phyloP scores from a whole-genome alignment of 371 early-diverging fungal species.

The Synchytrium microbalum region DNA sequence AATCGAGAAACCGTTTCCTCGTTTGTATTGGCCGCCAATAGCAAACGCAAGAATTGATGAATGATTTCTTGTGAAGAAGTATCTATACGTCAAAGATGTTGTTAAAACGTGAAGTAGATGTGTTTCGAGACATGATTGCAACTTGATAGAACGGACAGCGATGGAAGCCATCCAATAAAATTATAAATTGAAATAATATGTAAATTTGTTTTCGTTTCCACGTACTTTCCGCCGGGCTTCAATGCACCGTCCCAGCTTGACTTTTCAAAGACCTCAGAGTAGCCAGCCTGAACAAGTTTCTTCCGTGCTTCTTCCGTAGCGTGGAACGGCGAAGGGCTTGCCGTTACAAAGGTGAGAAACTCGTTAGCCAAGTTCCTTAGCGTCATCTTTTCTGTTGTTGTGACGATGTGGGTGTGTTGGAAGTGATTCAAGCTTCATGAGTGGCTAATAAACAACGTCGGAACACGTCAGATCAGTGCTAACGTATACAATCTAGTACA shows the following conservation, averaged over 20 bases:
- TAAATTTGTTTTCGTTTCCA: no score
- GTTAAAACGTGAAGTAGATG: background rate
- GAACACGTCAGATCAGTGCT: no score
- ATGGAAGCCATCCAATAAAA: no score
- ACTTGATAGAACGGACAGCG: no score
- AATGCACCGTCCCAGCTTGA: conserved; percentile 66
- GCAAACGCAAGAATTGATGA: conserved; percentile 88
- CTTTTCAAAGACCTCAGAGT: conserved; percentile 77
- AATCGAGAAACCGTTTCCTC: conserved; percentile 79
- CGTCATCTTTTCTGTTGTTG: no score
- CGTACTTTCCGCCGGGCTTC: conserved; percentile 59
- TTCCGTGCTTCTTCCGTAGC: conserved; percentile 48
- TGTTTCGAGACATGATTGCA: background rate
- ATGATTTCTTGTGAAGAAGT: conserved; percentile 91
- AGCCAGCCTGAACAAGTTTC: conserved; percentile 65
- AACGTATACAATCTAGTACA: no score
- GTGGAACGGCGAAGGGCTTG: conserved; percentile 91
- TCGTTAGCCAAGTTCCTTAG: conserved; percentile 8
- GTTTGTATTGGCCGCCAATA: conserved; percentile 70
- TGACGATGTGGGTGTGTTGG: no score
- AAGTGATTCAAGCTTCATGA: no score
- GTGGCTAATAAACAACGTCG: no score
- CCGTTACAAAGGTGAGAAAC: conserved; percentile 84
- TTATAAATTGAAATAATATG: no score
- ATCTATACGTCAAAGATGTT: no score